Evolutionary conservation across 2,329 filamentous ascomycete species (phyloP).

Genomic region (Pseudocercospora crystallina): DNA sequence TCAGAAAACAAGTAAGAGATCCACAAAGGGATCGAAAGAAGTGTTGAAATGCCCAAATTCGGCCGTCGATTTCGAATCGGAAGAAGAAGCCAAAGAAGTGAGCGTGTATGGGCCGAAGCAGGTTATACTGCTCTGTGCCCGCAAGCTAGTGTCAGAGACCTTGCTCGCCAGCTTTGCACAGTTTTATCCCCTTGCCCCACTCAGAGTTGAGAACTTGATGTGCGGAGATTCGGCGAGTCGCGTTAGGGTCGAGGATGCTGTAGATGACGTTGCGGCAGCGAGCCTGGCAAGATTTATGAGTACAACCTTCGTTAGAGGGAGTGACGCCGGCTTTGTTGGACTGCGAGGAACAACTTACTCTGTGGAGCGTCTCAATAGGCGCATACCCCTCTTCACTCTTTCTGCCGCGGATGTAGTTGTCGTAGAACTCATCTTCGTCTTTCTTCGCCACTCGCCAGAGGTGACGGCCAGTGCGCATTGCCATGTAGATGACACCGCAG

Average conservation of each 20-base stretch:
- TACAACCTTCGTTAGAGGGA: constrained; percentile 2
- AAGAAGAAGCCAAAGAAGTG: constrained; percentile 4
- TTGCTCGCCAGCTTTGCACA: constrained; percentile 95
- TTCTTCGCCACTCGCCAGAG: constrained; percentile 96
- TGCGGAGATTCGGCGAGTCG: constrained; percentile 85
- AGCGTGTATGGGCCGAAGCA: constrained; percentile 10
- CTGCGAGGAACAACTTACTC: constrained; percentile 62
- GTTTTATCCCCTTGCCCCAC: constrained; percentile 96
- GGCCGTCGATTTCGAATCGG: constrained; percentile 2
- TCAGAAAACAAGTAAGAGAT: constrained; percentile 4
- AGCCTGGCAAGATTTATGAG: constrained; percentile 57
- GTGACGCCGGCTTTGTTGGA: background rate
- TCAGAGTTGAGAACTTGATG: constrained; percentile 97
- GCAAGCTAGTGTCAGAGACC: constrained; percentile 63
- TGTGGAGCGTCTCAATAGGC: constrained; percentile 90
- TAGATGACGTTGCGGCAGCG: constrained; percentile 99
- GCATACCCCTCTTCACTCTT: constrained; percentile 94
- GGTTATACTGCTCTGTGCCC: constrained; percentile 22
- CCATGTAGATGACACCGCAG: constrained; percentile 99
- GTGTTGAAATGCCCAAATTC: background rate
- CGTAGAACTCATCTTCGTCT: constrained; percentile 96
- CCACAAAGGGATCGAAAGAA: background rate
- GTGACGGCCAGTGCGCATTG: constrained; percentile 94
- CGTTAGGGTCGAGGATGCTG: constrained; percentile 94
- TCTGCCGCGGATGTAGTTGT: constrained; percentile 86